Evolutionary conservation across 257 asterid species (phyloP), one percentile per base, ranked within the genome.

Genomic region (Ilex aquifolium): DNA sequence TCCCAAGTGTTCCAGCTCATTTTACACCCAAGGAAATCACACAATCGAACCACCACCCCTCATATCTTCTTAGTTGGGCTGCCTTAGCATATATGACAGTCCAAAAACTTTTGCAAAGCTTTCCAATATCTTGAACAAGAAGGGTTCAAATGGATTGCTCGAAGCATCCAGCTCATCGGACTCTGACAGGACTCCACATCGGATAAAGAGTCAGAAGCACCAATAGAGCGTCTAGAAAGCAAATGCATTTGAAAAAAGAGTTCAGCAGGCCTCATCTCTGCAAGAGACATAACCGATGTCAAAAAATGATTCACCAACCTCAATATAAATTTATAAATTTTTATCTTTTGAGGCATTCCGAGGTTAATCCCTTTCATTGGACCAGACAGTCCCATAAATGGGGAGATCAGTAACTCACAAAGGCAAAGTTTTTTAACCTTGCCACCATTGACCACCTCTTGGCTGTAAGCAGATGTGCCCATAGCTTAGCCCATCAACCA

Each of bases 41-140:
- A 36, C 42, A 36, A 36, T 8, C 5, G 8, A 36, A 36, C 42
- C 42, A 36, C 42, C 42, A 36, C 42, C 8, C 42, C 5, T 36
- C 42, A 36, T 36, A 4, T 36, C 42, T 36, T 36, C 42, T 36
- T 36, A 36, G 8, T 36, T 36, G 5, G 42, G 7, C 5, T 36
- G 42, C 42, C 42, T 30, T 13, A 54, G 39, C 32, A 13, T 42
- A 30, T 42, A 44, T 27, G 40, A 66, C 63, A 61, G 13, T 58
- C 57, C 8, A 64, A 0, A 50, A 72, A 74, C 61, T 76, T 82
- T 13, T 72, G 63, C 82, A 91, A 75, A 60, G 73, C 82, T 74
- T 78, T 87, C 99, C 97, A 89, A 75, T 89, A 92, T 75, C 97
- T 89, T 61, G 66, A 71, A 72, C 90, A 87, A 13, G 96, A 87